phyloP scores from a whole-genome alignment of 495 filamentous ascomycete genomes.

The Penicillium flavigenum region DNA sequence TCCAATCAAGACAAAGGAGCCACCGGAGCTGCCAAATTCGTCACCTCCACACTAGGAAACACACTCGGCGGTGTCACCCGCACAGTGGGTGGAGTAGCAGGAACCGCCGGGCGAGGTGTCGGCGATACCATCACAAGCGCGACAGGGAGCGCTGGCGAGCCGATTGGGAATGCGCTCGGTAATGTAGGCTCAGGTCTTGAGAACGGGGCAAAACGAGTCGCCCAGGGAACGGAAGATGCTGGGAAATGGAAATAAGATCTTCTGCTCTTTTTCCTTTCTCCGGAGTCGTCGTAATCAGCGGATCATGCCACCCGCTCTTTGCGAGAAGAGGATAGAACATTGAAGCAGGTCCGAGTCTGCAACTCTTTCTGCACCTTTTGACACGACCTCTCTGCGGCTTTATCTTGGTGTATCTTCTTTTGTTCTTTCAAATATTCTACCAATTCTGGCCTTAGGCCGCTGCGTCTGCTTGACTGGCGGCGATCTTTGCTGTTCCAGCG shows the following conservation, averaged over 20 bases:
- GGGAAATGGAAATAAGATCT: conserved; percentile 58
- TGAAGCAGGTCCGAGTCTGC: no score
- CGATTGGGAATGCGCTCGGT: conserved; percentile 64
- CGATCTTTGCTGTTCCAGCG: no score
- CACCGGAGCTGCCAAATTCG: conserved; percentile 46
- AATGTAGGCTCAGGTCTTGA: conserved; percentile 61
- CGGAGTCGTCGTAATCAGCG: no score
- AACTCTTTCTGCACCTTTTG: no score
- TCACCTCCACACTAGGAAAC: conserved; percentile 56
- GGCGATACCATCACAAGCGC: conserved; percentile 63
- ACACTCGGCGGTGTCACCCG: conserved; percentile 62
- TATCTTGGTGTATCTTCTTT: no score
- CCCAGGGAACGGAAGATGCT: conserved; percentile 65
- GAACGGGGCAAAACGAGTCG: conserved; percentile 53
- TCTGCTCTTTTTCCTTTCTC: no score
- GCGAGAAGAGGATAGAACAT: no score
- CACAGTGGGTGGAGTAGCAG: conserved; percentile 67
- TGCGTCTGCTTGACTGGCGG: no score
- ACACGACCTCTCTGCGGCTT: no score
- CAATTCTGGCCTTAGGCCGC: no score
- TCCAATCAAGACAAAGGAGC: conserved; percentile 34
- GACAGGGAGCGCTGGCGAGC: conserved; percentile 61
- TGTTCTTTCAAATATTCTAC: no score
- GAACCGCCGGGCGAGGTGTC: conserved; percentile 62
- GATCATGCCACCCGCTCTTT: no score